Evolutionary conservation across 495 filamentous ascomycete genomes (phyloP).

Genomic region (Diplogelasinospora grovesii): DNA sequence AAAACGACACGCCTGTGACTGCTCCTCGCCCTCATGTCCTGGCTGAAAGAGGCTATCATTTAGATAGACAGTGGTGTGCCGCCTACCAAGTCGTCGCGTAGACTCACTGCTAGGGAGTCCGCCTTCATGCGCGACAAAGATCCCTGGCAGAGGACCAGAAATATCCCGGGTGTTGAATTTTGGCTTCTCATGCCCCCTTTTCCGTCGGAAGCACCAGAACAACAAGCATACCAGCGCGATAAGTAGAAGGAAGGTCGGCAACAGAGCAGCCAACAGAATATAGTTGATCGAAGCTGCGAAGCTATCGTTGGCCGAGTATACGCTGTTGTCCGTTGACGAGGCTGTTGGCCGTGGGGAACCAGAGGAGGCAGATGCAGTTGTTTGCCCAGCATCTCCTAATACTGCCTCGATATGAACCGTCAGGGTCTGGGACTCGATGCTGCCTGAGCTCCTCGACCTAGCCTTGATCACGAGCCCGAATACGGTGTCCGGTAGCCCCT

Average conservation of each 20-base stretch:
- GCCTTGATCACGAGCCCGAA: conserved; percentile 47
- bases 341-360: neutral
- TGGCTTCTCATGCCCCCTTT: conserved; percentile 3
- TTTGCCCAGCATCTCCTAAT: conserved; percentile 6
- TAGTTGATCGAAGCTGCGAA: conserved; percentile 7
- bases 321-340: neutral
- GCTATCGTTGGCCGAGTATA: conserved; percentile 1
- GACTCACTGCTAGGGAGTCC: neutral
- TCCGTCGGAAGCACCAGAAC: conserved; percentile 21
- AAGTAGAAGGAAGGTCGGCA: conserved; percentile 13
- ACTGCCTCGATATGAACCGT: conserved; percentile 40
- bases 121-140: conserved; percentile 21
- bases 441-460: conserved; percentile 35
- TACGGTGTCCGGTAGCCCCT: conserved; percentile 19
- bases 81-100: conserved; percentile 10
- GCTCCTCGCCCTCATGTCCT: conserved; percentile 9
- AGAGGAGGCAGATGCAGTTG: conserved; percentile 7
- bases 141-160: conserved; percentile 36
- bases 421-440: conserved; percentile 41
- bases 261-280: conserved; percentile 13
- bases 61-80: no score
- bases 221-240: conserved; percentile 10
- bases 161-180: conserved; percentile 25
- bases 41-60: no score
- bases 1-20: conserved; percentile 7